These are phyloP conservation scores for Candida albicans DNA, from an alignment of 1,139 yeast species.

Conservation along the genomic window DNA sequence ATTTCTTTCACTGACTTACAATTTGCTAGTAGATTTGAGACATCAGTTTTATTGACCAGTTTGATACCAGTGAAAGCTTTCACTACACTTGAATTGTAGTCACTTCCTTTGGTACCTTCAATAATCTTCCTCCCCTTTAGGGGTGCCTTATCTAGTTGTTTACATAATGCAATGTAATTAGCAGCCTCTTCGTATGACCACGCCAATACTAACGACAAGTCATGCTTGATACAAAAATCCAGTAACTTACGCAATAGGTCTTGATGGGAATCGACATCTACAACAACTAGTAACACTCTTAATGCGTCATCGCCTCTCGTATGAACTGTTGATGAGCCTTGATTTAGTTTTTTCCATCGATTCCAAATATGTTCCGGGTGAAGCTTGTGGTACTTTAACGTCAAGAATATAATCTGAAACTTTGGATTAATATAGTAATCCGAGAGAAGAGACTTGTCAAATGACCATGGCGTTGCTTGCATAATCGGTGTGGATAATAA, in stretches of 20 bases:
- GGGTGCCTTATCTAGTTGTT: slow-evolving; percentile 44
- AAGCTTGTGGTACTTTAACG: slow-evolving; percentile 78
- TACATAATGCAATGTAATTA: slow-evolving; percentile 59
- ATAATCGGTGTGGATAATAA: slow-evolving; percentile 37
- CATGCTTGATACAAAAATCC: slow-evolving; percentile 68
- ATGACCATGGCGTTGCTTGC: slow-evolving; percentile 40
- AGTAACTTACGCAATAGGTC: slow-evolving; percentile 69
- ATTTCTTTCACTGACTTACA: slow-evolving; percentile 54
- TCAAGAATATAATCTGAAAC: slow-evolving; percentile 69
- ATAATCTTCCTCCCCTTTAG: slow-evolving; percentile 28
- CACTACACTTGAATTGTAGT: slow-evolving; percentile 50
- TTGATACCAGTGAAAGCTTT: slow-evolving; percentile 54
- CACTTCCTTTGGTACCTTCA: slow-evolving; percentile 43
- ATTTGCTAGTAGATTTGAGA: slow-evolving; percentile 51
- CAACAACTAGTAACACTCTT: slow-evolving; percentile 67
- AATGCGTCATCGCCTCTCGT: slow-evolving; percentile 50
- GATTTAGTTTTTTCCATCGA: slow-evolving; percentile 55
- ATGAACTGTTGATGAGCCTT: slow-evolving; percentile 34
- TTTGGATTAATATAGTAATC: slow-evolving; percentile 70
- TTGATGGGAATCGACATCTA: slow-evolving; percentile 76
- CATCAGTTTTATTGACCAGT: slow-evolving; percentile 61
- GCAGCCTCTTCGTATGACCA: slow-evolving; percentile 91
- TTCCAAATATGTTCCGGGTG: slow-evolving; percentile 85
- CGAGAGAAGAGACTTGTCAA: slow-evolving; percentile 37
- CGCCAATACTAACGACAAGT: slow-evolving; percentile 68